Evolutionary conservation across 2,329 filamentous ascomycete genomes (phyloP), one percentile per base, ranked within the genome.

Genomic region (Grosmannia huntii): DNA sequence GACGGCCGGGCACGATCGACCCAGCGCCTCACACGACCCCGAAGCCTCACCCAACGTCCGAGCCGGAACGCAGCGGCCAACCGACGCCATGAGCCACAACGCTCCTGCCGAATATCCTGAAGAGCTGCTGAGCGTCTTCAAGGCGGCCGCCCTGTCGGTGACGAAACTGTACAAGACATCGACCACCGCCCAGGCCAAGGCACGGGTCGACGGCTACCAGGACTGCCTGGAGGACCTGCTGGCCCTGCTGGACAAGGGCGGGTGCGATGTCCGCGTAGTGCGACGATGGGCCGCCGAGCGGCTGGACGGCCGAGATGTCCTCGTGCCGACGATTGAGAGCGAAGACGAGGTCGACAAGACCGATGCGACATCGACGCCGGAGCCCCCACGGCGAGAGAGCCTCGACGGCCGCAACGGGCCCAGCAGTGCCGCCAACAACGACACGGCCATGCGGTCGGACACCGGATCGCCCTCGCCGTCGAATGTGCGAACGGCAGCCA

Each of bases 121-220:
- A 67, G 79, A 84, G 68, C 83, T 96, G 53, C 83, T 96, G 59
- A 86, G 92, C 65, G 86, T 89, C 60, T 99, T 99, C 79, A 94
- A 90, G 71, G 84, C 87, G 19, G 94, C 94, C 38, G 94, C 94
- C 23, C 79, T 96, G 38, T 95, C 90, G 6, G 91, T 97, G 58
- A 97, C 94, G 53, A 96, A 95, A 67, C 84, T 99, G 16, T 97
- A 97, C 76, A 96, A 96, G 73, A 91, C 86, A 46, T 92, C 92
- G 3, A 86, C 89, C 14, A 78, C 84, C 36, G 87, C 89, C 54
- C 85, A 94, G 69, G 79, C 85, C 55, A 85, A 85, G 66, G 84
- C 90, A 53, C 84, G 89, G 55, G 75, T 82, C 55, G 86, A 91
- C 46, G 94, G 94, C 28, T 97, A 96, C 66, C 91, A 96, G 70